A percentile compares a stretch with the other conserved stretches of the same genome.
Conservation (phyloP, 225 moss, liverwort and hornwort species). For the Takakia lepidozioides region DNA sequence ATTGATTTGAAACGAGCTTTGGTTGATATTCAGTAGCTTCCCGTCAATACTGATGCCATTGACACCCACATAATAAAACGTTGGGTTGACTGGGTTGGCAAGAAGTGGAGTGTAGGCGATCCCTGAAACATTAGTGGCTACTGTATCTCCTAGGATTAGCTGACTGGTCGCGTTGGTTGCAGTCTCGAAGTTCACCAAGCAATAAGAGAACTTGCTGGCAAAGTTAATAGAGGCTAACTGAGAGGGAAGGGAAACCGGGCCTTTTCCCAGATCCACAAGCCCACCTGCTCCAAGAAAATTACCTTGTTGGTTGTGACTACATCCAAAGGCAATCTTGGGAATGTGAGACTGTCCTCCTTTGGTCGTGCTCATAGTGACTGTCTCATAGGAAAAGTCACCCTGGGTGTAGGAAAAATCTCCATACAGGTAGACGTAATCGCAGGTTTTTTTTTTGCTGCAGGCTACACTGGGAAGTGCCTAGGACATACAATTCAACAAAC, state of each 20-base stretch:
- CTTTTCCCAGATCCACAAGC: slow-evolving; percentile 1
- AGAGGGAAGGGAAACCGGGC: not conserved
- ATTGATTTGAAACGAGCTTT: slow-evolving; percentile 3
- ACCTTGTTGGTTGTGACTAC: not conserved
- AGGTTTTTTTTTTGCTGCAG: too few species aligned
- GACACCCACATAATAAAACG: slow-evolving; percentile 18
- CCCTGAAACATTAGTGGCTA: not conserved
- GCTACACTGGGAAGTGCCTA: too few species aligned
- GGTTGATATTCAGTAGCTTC: not conserved
- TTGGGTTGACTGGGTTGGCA: slow-evolving; percentile 6
- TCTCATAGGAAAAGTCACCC: slow-evolving; percentile 4
- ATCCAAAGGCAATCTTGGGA: slow-evolving; percentile 4
- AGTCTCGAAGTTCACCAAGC: not conserved
- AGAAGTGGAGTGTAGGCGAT: slow-evolving; percentile 21
- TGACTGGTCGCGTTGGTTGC: not conserved
- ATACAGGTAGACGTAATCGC: not conserved
- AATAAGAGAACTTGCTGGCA: slow-evolving; percentile 2
- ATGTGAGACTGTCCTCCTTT: not conserved
- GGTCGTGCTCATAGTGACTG: not conserved
- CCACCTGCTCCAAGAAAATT: not conserved
- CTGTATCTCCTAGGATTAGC: not conserved
- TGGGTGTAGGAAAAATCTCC: not conserved
- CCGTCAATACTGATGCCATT: slow-evolving; percentile 24
- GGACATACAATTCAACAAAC: too few species aligned
- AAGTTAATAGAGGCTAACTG: not conserved